Evolutionary conservation across 2,329 filamentous ascomycete species (phyloP).

Genomic region (Stachybotrys chlorohalonatus): DNA sequence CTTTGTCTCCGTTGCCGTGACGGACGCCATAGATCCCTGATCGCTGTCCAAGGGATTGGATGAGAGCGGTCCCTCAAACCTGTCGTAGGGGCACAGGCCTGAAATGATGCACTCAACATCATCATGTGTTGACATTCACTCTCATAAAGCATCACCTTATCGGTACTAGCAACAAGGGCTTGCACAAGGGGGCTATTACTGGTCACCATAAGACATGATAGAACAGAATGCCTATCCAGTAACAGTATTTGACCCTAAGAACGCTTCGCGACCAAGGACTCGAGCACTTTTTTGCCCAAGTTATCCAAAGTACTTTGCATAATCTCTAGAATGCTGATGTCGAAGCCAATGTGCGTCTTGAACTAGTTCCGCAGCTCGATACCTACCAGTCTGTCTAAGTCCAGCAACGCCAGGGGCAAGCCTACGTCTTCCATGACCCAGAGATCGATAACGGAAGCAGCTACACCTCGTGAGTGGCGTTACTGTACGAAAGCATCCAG

Average conservation of each 20-base stretch:
- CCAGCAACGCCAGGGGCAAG: neutral
- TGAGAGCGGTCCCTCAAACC: too few species aligned
- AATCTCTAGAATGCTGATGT: slow-evolving; percentile 2
- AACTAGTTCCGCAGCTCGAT: slow-evolving; percentile 3
- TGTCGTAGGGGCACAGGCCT: too few species aligned
- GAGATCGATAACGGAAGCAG: slow-evolving; percentile 4
- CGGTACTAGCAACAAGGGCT: too few species aligned
- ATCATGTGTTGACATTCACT: too few species aligned
- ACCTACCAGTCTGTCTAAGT: slow-evolving; percentile 1
- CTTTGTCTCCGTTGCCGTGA: too few species aligned
- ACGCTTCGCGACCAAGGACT: neutral
- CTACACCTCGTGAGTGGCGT: neutral
- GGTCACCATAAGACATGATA: too few species aligned
- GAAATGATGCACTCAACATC: too few species aligned
- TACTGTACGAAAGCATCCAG: neutral
- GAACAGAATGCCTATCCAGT: too few species aligned
- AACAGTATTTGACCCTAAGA: neutral
- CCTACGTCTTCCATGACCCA: slow-evolving; percentile 5
- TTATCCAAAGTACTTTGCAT: neutral
- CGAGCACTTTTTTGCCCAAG: neutral
- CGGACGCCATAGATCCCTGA: too few species aligned
- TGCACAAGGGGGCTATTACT: too few species aligned
- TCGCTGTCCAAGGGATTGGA: too few species aligned
- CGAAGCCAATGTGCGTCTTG: slow-evolving; percentile 1
- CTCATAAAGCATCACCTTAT: too few species aligned